Percentiles rank a stretch among this genome's conserved stretches.
These are phyloP conservation scores for Pichia eremophila DNA, from an alignment of 805 yeast genomes.

Conservation along the genomic window DNA sequence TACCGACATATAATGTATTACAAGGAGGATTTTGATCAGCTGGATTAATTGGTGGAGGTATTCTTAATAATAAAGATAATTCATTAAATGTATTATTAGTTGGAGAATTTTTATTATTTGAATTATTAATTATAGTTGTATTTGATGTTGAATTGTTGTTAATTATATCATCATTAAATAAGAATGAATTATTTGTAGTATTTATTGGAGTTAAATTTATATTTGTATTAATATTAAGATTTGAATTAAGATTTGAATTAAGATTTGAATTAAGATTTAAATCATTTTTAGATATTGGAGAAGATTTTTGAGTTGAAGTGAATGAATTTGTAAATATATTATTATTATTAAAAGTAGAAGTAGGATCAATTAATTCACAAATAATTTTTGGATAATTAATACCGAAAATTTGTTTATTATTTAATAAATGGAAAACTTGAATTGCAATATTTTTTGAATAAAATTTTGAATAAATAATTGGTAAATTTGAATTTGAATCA, in stretches of 20 bases:
- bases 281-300: neutral
- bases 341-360: too few relatives aligned
- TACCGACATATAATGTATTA: conserved; percentile 93
- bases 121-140: too few relatives aligned
- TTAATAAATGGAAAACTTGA: conserved; percentile 33
- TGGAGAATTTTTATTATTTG: too few relatives aligned
- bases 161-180: neutral
- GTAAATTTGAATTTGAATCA: conserved; percentile 19
- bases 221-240: too few relatives aligned
- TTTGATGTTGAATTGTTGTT: too few relatives aligned
- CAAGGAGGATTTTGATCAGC: conserved; percentile 99
- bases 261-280: too few relatives aligned
- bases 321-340: neutral
- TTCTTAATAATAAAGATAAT: conserved; percentile 63
- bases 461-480: conserved; percentile 36
- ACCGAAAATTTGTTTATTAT: conserved; percentile 39
- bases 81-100: conserved; percentile 25
- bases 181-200: neutral
- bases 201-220: neutral
- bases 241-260: too few relatives aligned
- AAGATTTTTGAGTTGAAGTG: neutral
- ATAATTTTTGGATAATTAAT: conserved; percentile 33
- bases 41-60: conserved; percentile 92
- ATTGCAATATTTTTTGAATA: conserved; percentile 34
- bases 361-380: conserved; percentile 27